phyloP scores from a whole-genome alignment of 345 rosid species.

The Angophora floribunda region DNA sequence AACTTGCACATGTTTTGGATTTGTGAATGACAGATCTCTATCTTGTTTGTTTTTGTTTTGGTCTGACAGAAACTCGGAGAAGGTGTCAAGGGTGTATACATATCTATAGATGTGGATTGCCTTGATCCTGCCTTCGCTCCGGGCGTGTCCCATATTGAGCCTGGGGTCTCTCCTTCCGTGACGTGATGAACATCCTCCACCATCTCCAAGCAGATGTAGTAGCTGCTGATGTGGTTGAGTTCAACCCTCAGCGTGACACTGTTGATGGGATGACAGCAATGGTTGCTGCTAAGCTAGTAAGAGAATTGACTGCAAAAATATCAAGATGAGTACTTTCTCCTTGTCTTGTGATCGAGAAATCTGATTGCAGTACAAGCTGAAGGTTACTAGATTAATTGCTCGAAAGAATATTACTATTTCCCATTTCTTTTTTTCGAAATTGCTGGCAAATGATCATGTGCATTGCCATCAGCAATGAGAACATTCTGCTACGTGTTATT shows the following conservation, averaged over 20 bases:
- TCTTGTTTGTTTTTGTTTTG: not conserved
- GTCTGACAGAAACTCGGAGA: conserved; percentile 86
- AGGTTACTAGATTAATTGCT: not conserved
- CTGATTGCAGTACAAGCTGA: not conserved
- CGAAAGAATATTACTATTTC: not conserved
- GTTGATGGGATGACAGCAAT: conserved; percentile 98
- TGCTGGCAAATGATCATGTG: not conserved
- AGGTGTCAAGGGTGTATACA: conserved; percentile 90
- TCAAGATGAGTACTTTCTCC: conserved; percentile 33
- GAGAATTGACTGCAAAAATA: conserved; percentile 87
- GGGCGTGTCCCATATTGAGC: conserved; percentile 96
- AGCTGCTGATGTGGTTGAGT: conserved; percentile 94
- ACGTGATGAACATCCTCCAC: conserved; percentile 84
- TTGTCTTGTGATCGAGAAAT: not conserved
- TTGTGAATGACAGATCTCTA: not conserved
- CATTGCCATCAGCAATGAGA: not conserved
- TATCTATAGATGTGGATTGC: conserved; percentile 87
- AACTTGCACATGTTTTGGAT: not conserved
- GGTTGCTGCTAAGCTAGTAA: conserved; percentile 97
- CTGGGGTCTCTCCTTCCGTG: conserved; percentile 98
- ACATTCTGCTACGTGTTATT: not conserved
- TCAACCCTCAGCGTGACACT: conserved; percentile 96
- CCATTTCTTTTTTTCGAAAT: not conserved
- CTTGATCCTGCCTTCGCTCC: conserved; percentile 99
- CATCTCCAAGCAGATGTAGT: conserved; percentile 78